phyloP scores from a whole-genome alignment of 495 filamentous ascomycete species.

The Lophiostoma macrostomum region DNA sequence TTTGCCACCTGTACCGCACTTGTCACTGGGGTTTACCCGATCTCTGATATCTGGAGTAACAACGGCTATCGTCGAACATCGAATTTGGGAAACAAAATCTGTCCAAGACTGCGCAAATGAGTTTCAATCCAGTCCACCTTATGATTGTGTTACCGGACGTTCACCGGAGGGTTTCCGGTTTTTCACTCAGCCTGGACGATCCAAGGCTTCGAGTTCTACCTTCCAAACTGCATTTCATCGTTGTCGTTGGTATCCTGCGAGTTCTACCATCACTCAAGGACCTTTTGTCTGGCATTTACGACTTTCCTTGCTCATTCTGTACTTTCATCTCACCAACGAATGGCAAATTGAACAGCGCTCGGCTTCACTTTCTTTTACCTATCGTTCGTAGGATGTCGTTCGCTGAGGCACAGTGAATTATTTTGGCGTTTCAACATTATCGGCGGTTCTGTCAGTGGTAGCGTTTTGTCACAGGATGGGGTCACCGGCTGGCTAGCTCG shows the following conservation, averaged over 20 bases:
- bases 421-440: no score
- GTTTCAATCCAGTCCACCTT: not conserved
- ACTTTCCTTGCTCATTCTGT: no score
- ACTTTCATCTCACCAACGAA: no score
- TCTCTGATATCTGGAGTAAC: not conserved
- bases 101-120: not conserved
- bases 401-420: no score
- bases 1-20: not conserved
- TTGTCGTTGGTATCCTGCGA: no score
- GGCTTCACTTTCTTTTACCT: no score
- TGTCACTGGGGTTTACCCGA: not conserved
- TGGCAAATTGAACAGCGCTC: no score
- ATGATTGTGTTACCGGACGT: slow-evolving; percentile 27
- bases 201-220: not conserved
- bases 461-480: no score
- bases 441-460: no score
- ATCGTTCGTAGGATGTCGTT: no score
- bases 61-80: not conserved
- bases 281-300: not conserved
- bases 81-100: not conserved
- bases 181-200: not conserved
- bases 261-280: not conserved
- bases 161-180: slow-evolving; percentile 7
- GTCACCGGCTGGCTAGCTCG: no score
- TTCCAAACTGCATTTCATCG: not conserved